Conservation (phyloP, 2,329 filamentous ascomycete genomes). For the Fusarium sp. region DNA sequence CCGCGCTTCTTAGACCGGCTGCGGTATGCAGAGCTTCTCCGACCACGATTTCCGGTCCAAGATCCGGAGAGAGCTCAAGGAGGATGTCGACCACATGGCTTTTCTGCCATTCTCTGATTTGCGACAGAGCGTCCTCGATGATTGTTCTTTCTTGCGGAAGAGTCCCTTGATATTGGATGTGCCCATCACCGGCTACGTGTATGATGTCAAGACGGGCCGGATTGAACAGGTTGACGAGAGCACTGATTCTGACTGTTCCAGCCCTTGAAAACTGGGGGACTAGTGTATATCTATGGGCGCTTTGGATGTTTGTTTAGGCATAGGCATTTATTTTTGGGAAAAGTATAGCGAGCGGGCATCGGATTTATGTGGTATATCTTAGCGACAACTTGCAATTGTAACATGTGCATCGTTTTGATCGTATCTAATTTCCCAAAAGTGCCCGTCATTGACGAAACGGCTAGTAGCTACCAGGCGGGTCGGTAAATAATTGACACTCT, state of each 20-base stretch:
- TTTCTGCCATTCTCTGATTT: slow-evolving; percentile 78
- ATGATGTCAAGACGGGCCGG: slow-evolving; percentile 82
- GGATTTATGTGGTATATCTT: slow-evolving; percentile 1
- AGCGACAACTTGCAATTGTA: neutral
- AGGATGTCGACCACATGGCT: slow-evolving; percentile 66
- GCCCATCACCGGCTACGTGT: slow-evolving; percentile 80
- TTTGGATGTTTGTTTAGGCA: neutral
- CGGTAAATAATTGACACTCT: too few relatives aligned
- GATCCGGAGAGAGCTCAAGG: slow-evolving; percentile 72
- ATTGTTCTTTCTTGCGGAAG: slow-evolving; percentile 74
- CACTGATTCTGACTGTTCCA: slow-evolving; percentile 32
- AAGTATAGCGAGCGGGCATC: slow-evolving; percentile 14
- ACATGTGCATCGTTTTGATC: too few relatives aligned
- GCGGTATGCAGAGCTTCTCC: slow-evolving; percentile 77
- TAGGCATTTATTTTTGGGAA: neutral
- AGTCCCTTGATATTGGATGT: slow-evolving; percentile 74
- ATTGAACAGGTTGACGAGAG: slow-evolving; percentile 51
- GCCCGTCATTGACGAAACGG: too few relatives aligned
- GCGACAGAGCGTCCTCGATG: slow-evolving; percentile 74
- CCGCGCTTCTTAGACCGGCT: slow-evolving; percentile 54
- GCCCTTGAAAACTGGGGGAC: neutral
- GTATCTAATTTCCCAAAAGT: too few relatives aligned
- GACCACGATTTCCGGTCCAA: slow-evolving; percentile 70
- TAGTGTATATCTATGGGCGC: neutral
- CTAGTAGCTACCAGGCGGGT: too few relatives aligned